phyloP scores from a whole-genome alignment of 2,329 filamentous ascomycete genomes.

The Cercospora citrullina region DNA sequence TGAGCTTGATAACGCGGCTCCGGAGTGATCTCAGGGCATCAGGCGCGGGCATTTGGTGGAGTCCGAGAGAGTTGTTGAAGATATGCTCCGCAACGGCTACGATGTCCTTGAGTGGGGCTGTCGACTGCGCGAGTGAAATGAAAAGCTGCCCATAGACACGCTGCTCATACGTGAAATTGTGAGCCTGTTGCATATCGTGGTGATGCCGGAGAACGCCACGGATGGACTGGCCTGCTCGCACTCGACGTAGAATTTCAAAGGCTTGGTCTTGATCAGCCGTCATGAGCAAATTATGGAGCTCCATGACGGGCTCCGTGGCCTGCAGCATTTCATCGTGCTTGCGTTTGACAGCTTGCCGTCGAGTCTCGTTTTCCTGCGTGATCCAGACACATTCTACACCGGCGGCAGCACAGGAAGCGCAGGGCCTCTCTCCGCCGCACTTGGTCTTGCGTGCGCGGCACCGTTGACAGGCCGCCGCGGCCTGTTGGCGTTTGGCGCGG shows the following conservation, averaged over 20 bases:
- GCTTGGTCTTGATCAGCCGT: background rate
- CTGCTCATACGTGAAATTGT: background rate
- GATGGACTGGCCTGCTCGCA: background rate
- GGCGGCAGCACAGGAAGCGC: background rate
- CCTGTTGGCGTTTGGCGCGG: background rate
- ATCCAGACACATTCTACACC: background rate
- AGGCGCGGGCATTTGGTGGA: background rate
- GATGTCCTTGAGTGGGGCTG: background rate
- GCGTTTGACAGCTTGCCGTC: background rate
- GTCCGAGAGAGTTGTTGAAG: background rate
- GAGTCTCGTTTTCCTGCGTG: background rate
- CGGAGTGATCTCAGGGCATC: background rate
- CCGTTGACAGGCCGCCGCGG: background rate
- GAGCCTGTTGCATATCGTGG: background rate
- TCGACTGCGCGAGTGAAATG: background rate
- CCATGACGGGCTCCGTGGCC: background rate
- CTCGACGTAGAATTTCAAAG: background rate
- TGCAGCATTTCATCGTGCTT: background rate
- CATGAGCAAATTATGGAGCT: background rate
- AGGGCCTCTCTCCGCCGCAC: background rate
- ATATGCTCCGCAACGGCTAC: background rate
- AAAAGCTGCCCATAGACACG: background rate
- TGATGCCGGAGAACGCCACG: background rate
- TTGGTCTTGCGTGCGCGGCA: background rate
- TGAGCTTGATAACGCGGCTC: background rate